phyloP scores from a whole-genome alignment of 2,329 filamentous ascomycete genomes.

The Coleophoma eucalyptorum region DNA sequence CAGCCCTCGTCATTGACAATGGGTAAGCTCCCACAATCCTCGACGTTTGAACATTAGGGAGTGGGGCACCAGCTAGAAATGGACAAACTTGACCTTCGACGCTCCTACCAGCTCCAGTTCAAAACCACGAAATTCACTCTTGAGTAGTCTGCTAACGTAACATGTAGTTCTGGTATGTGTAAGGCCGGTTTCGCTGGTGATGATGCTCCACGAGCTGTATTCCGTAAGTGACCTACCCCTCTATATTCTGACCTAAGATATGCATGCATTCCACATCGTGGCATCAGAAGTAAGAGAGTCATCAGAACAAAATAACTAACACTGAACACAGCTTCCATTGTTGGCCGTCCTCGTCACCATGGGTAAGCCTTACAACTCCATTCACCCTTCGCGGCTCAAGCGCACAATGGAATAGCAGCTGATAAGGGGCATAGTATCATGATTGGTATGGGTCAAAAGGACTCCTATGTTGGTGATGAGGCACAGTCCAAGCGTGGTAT shows the following conservation, averaged over 20 bases:
- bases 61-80: slow-evolving; percentile 17
- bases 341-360: slow-evolving; percentile 99
- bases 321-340: slow-evolving; percentile 77
- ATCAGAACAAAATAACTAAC: slow-evolving; percentile 11
- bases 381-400: slow-evolving; percentile 9
- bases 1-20: slow-evolving; percentile 99
- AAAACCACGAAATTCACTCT: slow-evolving; percentile 4
- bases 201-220: slow-evolving; percentile 99
- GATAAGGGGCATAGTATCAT: slow-evolving; percentile 72
- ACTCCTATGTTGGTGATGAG: slow-evolving; percentile 99
- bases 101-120: slow-evolving; percentile 3
- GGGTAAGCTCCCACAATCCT: slow-evolving; percentile 71
- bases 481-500: slow-evolving; percentile 99
- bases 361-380: slow-evolving; percentile 63
- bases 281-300: not conserved
- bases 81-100: slow-evolving; percentile 1
- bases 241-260: slow-evolving; percentile 6
- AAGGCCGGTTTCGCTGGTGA: slow-evolving; percentile 99
- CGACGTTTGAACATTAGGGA: slow-evolving; percentile 12
- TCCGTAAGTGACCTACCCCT: slow-evolving; percentile 75
- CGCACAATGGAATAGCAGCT: slow-evolving; percentile 18
- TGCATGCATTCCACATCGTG: no score
- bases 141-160: slow-evolving; percentile 16
- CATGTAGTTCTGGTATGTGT: slow-evolving; percentile 96
- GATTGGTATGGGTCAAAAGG: slow-evolving; percentile 99